Evolutionary conservation across 164 flowering plant species (phyloP).

Genomic region (Malania oleifera): DNA sequence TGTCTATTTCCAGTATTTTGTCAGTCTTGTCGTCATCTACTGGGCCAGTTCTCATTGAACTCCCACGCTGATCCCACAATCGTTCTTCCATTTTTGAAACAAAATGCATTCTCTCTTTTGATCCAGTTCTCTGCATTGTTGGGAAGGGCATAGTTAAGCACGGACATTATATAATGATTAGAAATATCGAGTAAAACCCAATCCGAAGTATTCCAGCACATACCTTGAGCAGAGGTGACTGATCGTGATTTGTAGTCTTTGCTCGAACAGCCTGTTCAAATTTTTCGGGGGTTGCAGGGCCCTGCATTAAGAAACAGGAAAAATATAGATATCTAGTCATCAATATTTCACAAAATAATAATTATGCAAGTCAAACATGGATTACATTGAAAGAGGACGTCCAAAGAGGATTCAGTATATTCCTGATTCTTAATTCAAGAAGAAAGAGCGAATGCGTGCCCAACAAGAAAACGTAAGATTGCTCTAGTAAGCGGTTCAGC

Average conservation of each 20-base stretch:
- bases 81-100: conserved; percentile 15
- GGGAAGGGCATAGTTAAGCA: neutral
- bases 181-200: neutral
- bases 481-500: too few species aligned
- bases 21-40: conserved; percentile 31
- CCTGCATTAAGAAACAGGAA: conserved; percentile 21
- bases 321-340: too few species aligned
- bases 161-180: neutral
- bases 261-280: conserved; percentile 32
- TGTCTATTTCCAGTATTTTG: conserved; percentile 40
- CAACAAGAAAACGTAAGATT: too few species aligned
- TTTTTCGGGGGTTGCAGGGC: conserved; percentile 64
- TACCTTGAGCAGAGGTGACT: conserved; percentile 37
- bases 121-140: conserved; percentile 41
- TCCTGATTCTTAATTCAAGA: too few species aligned
- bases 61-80: conserved; percentile 16
- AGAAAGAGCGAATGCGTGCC: too few species aligned
- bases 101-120: conserved; percentile 23
- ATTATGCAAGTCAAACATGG: too few species aligned
- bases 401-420: too few species aligned
- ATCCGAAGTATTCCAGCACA: neutral
- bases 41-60: conserved; percentile 12
- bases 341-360: too few species aligned
- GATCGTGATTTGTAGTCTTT: conserved; percentile 27
- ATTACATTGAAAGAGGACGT: too few species aligned